phyloP scores from a whole-genome alignment of 1,284 basidiomycete species.

The Fomes fomentarius region DNA sequence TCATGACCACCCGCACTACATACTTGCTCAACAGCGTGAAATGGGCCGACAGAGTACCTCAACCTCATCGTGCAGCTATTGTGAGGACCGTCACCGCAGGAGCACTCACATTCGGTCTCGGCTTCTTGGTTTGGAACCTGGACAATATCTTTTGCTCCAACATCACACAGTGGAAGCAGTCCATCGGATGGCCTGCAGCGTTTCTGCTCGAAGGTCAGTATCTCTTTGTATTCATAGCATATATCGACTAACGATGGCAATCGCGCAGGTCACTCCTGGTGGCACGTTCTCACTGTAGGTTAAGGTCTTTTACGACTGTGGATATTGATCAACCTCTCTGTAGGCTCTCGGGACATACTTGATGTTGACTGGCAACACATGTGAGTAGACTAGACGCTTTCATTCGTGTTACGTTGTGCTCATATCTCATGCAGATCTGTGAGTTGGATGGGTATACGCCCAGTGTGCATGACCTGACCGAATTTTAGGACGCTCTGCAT shows the following conservation, averaged over 20 bases:
- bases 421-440: constrained; percentile 45
- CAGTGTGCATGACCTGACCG: neutral
- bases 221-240: neutral
- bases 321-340: neutral
- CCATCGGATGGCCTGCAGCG: constrained; percentile 62
- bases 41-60: constrained; percentile 44
- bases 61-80: constrained; percentile 43
- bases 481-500: constrained; percentile 52
- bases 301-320: neutral
- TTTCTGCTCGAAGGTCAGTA: constrained; percentile 63
- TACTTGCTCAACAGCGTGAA: constrained; percentile 53
- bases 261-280: constrained; percentile 68
- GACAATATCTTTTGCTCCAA: constrained; percentile 69
- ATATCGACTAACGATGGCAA: neutral
- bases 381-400: constrained; percentile 39
- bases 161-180: constrained; percentile 56
- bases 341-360: constrained; percentile 63
- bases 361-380: constrained; percentile 63
- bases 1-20: constrained; percentile 46
- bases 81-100: constrained; percentile 50
- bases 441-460: constrained; percentile 28
- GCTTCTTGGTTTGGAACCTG: constrained; percentile 70
- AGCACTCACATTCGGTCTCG: constrained; percentile 52
- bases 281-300: constrained; percentile 67
- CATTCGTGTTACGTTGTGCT: constrained; percentile 1